phyloP scores from a whole-genome alignment of 495 filamentous ascomycete species.

The Astrothelium macrocarpum region DNA sequence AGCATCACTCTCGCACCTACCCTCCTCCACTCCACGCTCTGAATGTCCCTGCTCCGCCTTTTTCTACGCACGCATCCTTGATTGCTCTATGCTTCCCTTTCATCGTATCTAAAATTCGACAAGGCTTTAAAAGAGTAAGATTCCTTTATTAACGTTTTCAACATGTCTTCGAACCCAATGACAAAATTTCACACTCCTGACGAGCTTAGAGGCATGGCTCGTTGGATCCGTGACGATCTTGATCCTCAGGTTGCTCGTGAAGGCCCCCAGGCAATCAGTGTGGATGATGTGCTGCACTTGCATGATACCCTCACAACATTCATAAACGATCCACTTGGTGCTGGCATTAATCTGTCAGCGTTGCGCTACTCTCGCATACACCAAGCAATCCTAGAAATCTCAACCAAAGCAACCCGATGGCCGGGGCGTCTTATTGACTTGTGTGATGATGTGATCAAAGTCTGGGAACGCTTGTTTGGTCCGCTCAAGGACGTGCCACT shows the following conservation, averaged over 20 bases:
- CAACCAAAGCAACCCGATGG: conserved; percentile 32
- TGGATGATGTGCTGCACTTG: conserved; percentile 25
- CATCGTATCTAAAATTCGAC: background rate
- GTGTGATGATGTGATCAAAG: conserved; percentile 25
- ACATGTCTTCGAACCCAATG: background rate
- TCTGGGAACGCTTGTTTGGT: conserved; percentile 26
- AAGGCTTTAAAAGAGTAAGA: background rate
- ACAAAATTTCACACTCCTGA: conserved; percentile 6
- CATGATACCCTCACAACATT: conserved; percentile 25
- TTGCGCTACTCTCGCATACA: conserved; percentile 31
- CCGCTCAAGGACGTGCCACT: conserved; percentile 20
- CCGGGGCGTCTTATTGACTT: conserved; percentile 26
- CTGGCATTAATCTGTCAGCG: conserved; percentile 18
- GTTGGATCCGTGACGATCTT: conserved; percentile 34
- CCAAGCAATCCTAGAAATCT: conserved; percentile 25
- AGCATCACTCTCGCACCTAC: no score
- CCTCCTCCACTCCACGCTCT: no score
- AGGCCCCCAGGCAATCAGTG: conserved; percentile 25
- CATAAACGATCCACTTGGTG: conserved; percentile 18
- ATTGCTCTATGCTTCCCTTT: no score
- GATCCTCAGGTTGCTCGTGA: conserved; percentile 32
- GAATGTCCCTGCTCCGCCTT: no score
- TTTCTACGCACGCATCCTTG: no score
- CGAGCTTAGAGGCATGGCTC: conserved; percentile 14
- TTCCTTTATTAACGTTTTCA: background rate